phyloP scores from a whole-genome alignment of 495 filamentous ascomycete genomes.

The Daldinia vernicosa region DNA sequence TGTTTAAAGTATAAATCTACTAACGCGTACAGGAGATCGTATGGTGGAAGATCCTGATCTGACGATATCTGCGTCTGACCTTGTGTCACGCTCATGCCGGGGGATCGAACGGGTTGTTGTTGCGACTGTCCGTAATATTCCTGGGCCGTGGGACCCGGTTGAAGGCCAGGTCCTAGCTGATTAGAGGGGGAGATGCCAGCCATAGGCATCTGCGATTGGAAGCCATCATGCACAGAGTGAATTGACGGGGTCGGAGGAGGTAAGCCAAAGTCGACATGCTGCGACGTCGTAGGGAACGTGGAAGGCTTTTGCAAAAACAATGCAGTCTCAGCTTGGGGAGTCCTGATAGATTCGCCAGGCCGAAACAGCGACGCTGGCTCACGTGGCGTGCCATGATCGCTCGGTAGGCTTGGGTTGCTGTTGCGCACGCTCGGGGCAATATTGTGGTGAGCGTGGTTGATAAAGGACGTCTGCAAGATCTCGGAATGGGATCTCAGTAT shows the following conservation, averaged over 20 bases:
- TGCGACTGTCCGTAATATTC: slow-evolving; percentile 57
- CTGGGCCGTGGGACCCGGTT: slow-evolving; percentile 47
- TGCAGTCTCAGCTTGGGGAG: slow-evolving; percentile 68
- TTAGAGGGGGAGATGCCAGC: slow-evolving; percentile 50
- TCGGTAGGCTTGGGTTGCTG: slow-evolving; percentile 54
- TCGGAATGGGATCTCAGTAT: slow-evolving; percentile 60
- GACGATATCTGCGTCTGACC: slow-evolving; percentile 54
- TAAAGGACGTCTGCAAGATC: slow-evolving; percentile 53
- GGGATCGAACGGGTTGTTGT: slow-evolving; percentile 54
- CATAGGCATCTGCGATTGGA: slow-evolving; percentile 47
- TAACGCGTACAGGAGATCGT: slow-evolving; percentile 81
- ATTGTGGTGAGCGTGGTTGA: slow-evolving; percentile 50
- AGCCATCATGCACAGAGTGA: slow-evolving; percentile 48
- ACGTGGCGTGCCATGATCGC: slow-evolving; percentile 59
- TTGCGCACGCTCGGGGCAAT: slow-evolving; percentile 59
- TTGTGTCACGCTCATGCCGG: slow-evolving; percentile 53
- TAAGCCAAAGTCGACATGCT: slow-evolving; percentile 50
- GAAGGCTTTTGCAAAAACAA: slow-evolving; percentile 70
- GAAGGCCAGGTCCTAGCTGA: slow-evolving; percentile 45
- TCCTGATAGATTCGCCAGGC: slow-evolving; percentile 54
- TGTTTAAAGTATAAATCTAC: slow-evolving; percentile 91
- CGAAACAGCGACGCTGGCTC: slow-evolving; percentile 53
- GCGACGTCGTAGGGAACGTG: slow-evolving; percentile 43
- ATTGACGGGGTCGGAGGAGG: slow-evolving; percentile 43
- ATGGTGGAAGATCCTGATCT: slow-evolving; percentile 83